Conservation (phyloP, 768 basidiomycete genomes). For the Russula earlei region DNA sequence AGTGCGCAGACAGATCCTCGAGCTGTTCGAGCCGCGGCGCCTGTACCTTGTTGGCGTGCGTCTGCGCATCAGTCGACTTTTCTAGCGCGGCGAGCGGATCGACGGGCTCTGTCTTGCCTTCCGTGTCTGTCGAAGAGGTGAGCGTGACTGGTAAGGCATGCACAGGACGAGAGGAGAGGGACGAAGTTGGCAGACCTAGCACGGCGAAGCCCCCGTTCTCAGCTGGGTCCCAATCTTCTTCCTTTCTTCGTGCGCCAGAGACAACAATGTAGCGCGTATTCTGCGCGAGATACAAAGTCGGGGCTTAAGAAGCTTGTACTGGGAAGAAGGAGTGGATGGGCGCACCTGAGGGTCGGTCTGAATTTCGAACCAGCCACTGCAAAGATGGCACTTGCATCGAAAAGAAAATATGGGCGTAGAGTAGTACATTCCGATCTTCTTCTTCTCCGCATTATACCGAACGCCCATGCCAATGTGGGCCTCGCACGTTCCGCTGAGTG, state of each 20-base stretch:
- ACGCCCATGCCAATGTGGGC: constrained; percentile 98
- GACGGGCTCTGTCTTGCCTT: constrained; percentile 46
- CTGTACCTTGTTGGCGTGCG: constrained; percentile 60
- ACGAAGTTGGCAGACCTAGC: constrained; percentile 46
- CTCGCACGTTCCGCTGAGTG: constrained; percentile 77
- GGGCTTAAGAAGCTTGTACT: background rate
- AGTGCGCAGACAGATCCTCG: constrained; percentile 64
- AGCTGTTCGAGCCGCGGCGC: constrained; percentile 76
- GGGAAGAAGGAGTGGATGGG: background rate
- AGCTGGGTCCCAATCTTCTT: constrained; percentile 94
- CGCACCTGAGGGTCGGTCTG: constrained; percentile 91
- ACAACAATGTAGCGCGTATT: constrained; percentile 92
- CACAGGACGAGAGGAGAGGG: background rate
- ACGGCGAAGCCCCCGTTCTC: constrained; percentile 91
- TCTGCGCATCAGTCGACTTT: constrained; percentile 75
- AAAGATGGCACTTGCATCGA: constrained; percentile 95
- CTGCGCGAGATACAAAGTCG: constrained; percentile 32
- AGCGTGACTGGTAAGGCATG: background rate
- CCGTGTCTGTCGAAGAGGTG: constrained; percentile 44
- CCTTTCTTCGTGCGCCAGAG: constrained; percentile 89
- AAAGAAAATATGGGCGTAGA: constrained; percentile 93
- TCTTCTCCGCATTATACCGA: constrained; percentile 99
- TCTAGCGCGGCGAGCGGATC: constrained; percentile 88
- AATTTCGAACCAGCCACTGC: constrained; percentile 96
- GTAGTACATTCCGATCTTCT: constrained; percentile 90